phyloP scores from a whole-genome alignment of 345 rosid genomes.

The Hibiscus tridactylites region DNA sequence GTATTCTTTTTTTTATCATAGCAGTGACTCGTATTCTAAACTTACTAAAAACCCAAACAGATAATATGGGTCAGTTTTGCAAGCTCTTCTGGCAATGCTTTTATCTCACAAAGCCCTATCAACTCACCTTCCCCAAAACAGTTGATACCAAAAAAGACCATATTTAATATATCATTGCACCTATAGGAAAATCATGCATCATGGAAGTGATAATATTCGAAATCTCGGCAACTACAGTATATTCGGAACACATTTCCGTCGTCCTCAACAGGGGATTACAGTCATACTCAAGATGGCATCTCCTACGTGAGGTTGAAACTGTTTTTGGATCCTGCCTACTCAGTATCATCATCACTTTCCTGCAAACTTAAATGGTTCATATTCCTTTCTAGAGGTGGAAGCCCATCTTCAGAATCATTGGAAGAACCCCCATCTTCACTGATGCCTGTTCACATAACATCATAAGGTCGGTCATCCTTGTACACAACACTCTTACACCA shows the following conservation, averaged over 20 bases:
- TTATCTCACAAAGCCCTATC: too few species aligned
- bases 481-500: neutral
- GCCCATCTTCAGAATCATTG: slow-evolving; percentile 62
- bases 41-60: too few species aligned
- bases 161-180: too few species aligned
- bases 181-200: neutral
- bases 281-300: neutral
- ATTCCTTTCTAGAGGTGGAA: slow-evolving; percentile 84
- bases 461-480: slow-evolving; percentile 3
- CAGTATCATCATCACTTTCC: slow-evolving; percentile 55
- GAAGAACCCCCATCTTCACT: slow-evolving; percentile 33
- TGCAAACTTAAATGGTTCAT: slow-evolving; percentile 54
- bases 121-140: too few species aligned
- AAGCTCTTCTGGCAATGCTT: too few species aligned
- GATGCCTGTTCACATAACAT: slow-evolving; percentile 14
- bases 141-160: neutral
- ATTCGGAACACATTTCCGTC: neutral
- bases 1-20: too few species aligned
- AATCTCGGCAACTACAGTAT: neutral
- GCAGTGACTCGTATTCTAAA: too few species aligned
- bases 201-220: neutral
- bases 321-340: slow-evolving; percentile 12
- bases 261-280: neutral
- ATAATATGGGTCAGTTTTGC: too few species aligned
- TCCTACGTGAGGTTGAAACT: neutral